These are phyloP conservation scores for Zea luxurians DNA, from an alignment of 176 grass and related monocot genomes.

Conservation along the genomic window DNA sequence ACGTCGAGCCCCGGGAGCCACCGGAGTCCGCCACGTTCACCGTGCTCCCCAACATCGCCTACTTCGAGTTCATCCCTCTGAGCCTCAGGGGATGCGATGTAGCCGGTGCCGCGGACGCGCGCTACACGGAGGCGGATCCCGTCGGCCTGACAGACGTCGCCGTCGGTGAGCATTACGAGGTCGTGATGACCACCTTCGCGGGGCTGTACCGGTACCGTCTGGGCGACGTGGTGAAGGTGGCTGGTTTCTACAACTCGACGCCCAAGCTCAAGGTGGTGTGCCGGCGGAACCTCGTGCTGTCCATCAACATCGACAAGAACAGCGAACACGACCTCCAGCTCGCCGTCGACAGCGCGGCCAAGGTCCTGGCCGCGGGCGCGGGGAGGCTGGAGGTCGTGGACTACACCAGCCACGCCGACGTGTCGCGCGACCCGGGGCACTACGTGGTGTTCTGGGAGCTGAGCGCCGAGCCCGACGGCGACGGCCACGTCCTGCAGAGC, in stretches of 20 bases:
- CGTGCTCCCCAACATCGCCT: slow-evolving; percentile 73
- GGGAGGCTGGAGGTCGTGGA: slow-evolving; percentile 71
- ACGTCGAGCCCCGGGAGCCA: slow-evolving; percentile 51
- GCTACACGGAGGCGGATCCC: slow-evolving; percentile 50
- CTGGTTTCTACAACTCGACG: slow-evolving; percentile 72
- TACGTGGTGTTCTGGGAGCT: slow-evolving; percentile 85
- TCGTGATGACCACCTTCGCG: slow-evolving; percentile 83
- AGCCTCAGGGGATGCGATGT: neutral
- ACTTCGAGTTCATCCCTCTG: slow-evolving; percentile 87
- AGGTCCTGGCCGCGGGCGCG: slow-evolving; percentile 57
- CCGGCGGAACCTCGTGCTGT: slow-evolving; percentile 53
- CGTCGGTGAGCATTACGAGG: slow-evolving; percentile 76
- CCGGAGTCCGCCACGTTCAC: slow-evolving; percentile 61
- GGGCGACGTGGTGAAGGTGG: slow-evolving; percentile 70
- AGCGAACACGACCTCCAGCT: slow-evolving; percentile 80
- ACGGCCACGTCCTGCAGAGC: slow-evolving; percentile 49
- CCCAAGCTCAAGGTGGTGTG: slow-evolving; percentile 84
- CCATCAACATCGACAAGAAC: slow-evolving; percentile 94
- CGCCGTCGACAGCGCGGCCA: slow-evolving; percentile 47
- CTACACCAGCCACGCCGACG: slow-evolving; percentile 74
- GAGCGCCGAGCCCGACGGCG: slow-evolving; percentile 29
- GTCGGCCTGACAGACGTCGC: slow-evolving; percentile 69
- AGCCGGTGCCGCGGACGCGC: too few species aligned
- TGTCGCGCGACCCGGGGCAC: slow-evolving; percentile 56
- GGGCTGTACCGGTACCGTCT: slow-evolving; percentile 76